Evolutionary conservation across 2,329 filamentous ascomycete species (phyloP), one percentile per base, ranked within the genome.

Genomic region (Fusarium protoensiforme): DNA sequence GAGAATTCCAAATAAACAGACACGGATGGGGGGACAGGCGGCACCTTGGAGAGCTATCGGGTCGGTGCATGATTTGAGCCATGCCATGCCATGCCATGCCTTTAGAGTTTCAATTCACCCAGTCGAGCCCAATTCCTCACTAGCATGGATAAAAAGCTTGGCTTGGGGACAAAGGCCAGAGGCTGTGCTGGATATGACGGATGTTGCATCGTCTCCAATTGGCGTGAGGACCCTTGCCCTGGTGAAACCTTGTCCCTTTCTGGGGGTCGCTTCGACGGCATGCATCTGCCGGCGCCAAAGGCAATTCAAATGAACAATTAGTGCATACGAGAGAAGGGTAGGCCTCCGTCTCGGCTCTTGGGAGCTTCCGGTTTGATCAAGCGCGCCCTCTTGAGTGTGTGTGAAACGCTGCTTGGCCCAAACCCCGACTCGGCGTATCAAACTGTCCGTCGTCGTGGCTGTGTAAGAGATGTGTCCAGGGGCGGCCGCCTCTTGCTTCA

Each of bases 401-500:
- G 18, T 53, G 33, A 53, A 70, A 71, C 69, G 46, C 58, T 56
- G 41, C 27, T 35, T 33, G 51, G 48, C n/a, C 14, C 22, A 46
- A 7, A 33, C 51, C 31, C 63, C 54, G 61, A 41, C 43, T 58
- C 70, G 70, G 70, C 36, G 20, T 38, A 68, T 73, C 67, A 73
- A 58, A 73, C 71, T 70, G 43, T 68, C 71, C 67, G 71, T 51
- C 48, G 53, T 41, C 27, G 33, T 57, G 70, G 70, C 62, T 73
- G 69, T 67, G 70, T 59, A 41, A 63, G 46, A 36, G 48, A 16
- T 43, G 46, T 31, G 56, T 64, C 59, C 38, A 29, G 22, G 43
- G 60, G 54, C 71, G 71, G 71, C 71, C 70, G 71, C 54, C 54
- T 24, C 64, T 51, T 54, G 70, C 70, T 59, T 73, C 70, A 73